Percentiles rank a stretch among this genome's conserved stretches.
Evolutionary conservation across 169 alveolate species (phyloP).

Genomic region (Babesia ovata): DNA sequence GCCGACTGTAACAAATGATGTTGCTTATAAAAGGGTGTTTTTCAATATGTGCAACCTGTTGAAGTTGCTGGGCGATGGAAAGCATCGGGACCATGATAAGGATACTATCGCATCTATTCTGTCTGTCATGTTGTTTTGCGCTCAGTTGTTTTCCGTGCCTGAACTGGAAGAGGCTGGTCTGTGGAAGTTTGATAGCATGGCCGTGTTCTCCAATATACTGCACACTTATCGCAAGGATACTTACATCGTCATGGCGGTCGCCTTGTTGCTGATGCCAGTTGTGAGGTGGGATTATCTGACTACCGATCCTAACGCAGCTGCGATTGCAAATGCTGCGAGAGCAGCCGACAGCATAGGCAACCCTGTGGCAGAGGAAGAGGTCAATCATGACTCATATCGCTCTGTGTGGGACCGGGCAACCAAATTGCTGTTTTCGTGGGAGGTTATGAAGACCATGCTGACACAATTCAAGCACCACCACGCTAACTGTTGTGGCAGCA

Average conservation of each 20-base stretch:
- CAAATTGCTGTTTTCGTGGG: background rate
- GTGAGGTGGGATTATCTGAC: constrained; percentile 15
- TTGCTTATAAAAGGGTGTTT: background rate
- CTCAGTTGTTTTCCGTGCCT: background rate
- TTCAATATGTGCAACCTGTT: background rate
- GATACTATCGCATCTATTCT: constrained; percentile 7
- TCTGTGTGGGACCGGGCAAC: too few species aligned
- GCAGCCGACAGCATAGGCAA: background rate
- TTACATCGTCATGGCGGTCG: constrained; percentile 11
- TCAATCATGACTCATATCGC: too few species aligned
- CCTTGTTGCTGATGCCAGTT: constrained; percentile 25
- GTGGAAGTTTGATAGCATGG: background rate
- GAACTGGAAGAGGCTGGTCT: background rate
- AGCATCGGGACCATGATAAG: background rate
- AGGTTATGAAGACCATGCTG: background rate
- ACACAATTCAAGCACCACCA: constrained; percentile 28
- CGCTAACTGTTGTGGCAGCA: constrained; percentile 33
- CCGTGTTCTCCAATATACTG: background rate
- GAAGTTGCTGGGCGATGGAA: background rate
- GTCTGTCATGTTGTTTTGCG: constrained; percentile 8
- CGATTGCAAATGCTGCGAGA: background rate
- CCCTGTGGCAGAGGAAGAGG: background rate
- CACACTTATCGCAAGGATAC: background rate
- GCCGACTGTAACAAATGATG: too few species aligned
- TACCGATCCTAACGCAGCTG: background rate